Percentiles rank a stretch among this genome's conserved stretches.
phyloP scores from a whole-genome alignment of 2,329 filamentous ascomycete genomes.

The Exophiala sp. region DNA sequence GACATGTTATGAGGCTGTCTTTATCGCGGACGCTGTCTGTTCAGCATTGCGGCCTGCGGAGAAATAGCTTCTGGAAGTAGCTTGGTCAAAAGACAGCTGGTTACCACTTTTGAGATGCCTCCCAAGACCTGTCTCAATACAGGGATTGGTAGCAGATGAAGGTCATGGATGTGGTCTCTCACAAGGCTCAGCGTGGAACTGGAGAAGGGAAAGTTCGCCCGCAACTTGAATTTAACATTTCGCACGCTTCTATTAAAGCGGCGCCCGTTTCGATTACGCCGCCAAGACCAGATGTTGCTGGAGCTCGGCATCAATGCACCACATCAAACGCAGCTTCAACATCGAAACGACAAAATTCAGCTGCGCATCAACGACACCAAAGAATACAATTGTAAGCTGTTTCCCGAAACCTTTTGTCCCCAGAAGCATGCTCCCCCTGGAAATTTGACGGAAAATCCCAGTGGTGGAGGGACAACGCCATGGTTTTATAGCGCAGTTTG shows the following conservation, averaged over 20 bases:
- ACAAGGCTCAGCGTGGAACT: too few species aligned
- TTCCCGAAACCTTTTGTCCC: background rate
- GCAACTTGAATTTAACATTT: too few species aligned
- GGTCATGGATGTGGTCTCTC: background rate
- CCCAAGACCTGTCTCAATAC: background rate
- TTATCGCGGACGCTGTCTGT: background rate
- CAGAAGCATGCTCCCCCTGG: background rate
- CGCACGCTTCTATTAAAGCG: too few species aligned
- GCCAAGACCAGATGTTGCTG: constrained; percentile 2
- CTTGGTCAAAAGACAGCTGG: too few species aligned
- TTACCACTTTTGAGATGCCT: too few species aligned
- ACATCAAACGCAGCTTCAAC: constrained; percentile 1
- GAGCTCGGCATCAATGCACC: constrained; percentile 9
- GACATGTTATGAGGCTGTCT: background rate
- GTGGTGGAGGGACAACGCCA: background rate
- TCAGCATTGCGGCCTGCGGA: too few species aligned
- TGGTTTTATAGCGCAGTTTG: background rate
- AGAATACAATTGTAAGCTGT: constrained; percentile 2
- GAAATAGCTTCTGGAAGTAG: too few species aligned
- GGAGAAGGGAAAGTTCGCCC: too few species aligned
- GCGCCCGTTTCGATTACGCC: background rate
- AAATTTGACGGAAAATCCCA: background rate
- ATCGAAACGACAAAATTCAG: constrained; percentile 10
- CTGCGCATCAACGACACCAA: constrained; percentile 2
- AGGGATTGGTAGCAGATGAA: background rate